Conservation (phyloP, 257 asterid genomes). For the Cordia subcordata region DNA sequence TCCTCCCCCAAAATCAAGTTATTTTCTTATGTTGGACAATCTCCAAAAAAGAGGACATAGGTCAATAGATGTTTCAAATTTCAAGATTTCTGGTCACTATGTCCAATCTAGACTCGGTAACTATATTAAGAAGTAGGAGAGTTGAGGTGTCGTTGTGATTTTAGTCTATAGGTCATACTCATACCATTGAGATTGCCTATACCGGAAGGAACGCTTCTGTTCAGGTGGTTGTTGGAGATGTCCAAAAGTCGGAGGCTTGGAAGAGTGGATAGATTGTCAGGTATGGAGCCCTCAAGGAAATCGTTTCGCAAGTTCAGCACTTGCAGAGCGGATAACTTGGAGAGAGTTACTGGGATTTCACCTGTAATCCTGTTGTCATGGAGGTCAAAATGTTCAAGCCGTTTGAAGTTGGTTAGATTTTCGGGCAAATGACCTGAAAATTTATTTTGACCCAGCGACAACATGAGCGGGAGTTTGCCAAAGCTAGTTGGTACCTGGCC, state of each 20-base stretch:
- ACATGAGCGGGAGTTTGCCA: conserved; percentile 13
- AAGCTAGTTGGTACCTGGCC: conserved; percentile 23
- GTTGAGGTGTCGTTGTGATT: too few relatives aligned
- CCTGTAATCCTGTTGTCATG: conserved; percentile 20
- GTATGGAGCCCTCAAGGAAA: conserved; percentile 27
- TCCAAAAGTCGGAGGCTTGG: conserved; percentile 21
- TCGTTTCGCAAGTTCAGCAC: conserved; percentile 26
- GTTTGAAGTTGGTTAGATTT: conserved; percentile 19
- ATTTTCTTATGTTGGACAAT: too few relatives aligned
- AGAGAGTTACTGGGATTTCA: conserved; percentile 17
- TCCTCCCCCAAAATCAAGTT: too few relatives aligned
- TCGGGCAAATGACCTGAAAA: conserved; percentile 23
- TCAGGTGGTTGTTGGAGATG: conserved; percentile 20
- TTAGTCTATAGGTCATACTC: too few relatives aligned
- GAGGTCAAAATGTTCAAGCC: conserved; percentile 27
- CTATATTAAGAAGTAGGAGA: too few relatives aligned
- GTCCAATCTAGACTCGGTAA: too few relatives aligned
- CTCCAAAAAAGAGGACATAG: too few relatives aligned
- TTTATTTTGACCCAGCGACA: conserved; percentile 23
- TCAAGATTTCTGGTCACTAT: too few relatives aligned
- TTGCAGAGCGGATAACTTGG: conserved; percentile 16
- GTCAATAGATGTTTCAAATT: too few relatives aligned
- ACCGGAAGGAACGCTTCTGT: conserved; percentile 20
- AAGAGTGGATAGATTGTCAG: conserved; percentile 17
- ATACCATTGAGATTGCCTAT: conserved; percentile 22